Evolutionary conservation across 805 yeast genomes (phyloP).

Genomic region (Pichia gijzeniarum): DNA sequence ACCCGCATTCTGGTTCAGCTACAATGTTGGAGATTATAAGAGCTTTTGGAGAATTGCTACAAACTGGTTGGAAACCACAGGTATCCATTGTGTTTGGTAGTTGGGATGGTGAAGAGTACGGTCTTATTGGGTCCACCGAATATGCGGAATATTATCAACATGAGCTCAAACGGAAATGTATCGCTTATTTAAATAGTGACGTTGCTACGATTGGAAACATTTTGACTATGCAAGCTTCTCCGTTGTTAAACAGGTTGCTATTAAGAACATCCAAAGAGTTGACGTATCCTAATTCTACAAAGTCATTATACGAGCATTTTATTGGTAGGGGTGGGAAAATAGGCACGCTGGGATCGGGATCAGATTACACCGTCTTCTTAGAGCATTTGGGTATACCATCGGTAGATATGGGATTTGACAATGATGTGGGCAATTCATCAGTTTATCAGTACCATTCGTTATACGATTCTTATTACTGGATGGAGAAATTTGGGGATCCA

Average conservation of each 20-base stretch:
- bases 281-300: slow-evolving; percentile 36
- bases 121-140: slow-evolving; percentile 71
- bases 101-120: slow-evolving; percentile 81
- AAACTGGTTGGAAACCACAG: slow-evolving; percentile 64
- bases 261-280: slow-evolving; percentile 39
- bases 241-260: slow-evolving; percentile 46
- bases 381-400: slow-evolving; percentile 58
- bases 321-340: slow-evolving; percentile 31
- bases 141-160: slow-evolving; percentile 57
- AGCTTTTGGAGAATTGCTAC: slow-evolving; percentile 44
- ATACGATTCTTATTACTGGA: slow-evolving; percentile 69
- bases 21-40: slow-evolving; percentile 57
- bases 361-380: slow-evolving; percentile 58
- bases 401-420: slow-evolving; percentile 50
- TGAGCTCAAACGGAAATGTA: slow-evolving; percentile 40
- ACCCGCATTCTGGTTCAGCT: slow-evolving; percentile 73
- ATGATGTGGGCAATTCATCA: slow-evolving; percentile 39
- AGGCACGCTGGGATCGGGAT: slow-evolving; percentile 56
- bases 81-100: slow-evolving; percentile 65
- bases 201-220: slow-evolving; percentile 53
- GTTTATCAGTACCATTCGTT: slow-evolving; percentile 69
- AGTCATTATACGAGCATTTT: slow-evolving; percentile 33
- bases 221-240: slow-evolving; percentile 50
- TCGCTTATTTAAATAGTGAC: slow-evolving; percentile 68
- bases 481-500: slow-evolving; percentile 56